Evolutionary conservation across 352 stramenopile species (phyloP), one percentile per base, ranked within the genome.

Genomic region (Paralagenidium karlingii): DNA sequence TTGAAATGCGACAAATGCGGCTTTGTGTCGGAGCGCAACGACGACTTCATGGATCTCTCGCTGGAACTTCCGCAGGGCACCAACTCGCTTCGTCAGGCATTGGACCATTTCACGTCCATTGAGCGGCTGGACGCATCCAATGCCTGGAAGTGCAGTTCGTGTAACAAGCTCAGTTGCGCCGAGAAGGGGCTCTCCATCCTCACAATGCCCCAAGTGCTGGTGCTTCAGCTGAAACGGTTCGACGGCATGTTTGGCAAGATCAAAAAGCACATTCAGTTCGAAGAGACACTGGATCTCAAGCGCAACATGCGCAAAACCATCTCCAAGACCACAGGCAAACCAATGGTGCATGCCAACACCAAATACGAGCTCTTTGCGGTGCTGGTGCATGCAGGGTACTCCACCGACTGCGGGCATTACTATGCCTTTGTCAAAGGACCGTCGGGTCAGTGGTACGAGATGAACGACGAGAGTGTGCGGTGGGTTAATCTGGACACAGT

Each of bases 191-290:
- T 94, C 30, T 78, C 63, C 3, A 86, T 95, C 51, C 69, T 71
- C 39, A 53, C 59, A 25, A 74, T 73, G 13, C 83, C 85, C 8
- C 93, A 93, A 24, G 77, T 91, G 31, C 52, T 95, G 6, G 80
- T 94, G 28, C 55, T 95, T 9, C 85, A 96, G 45, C 61, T 96
- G 15, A 96, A 96, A 57, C 70, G 85, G 19, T 96, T 95, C 45
- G 78, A 90, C 32, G 30, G 30, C 7, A 80, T 83, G 53, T 78
- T 76, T 25, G 78, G 71, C 38, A 96, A 96, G 60, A 84, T 96
- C 39, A 87, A 85, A 43, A 84, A 85, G 21, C 69, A 87, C 45
- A 69, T 96, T 30, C 58, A 68, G 40, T 96, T 94, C 41, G 54
- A 46, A 12, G 51, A 60, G 8, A 52, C 49, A n/a, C 52, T 96